Base-by-base conservation (phyloP, 495 filamentous ascomycete genomes). In the Penicillium longicatenatum region DNA sequence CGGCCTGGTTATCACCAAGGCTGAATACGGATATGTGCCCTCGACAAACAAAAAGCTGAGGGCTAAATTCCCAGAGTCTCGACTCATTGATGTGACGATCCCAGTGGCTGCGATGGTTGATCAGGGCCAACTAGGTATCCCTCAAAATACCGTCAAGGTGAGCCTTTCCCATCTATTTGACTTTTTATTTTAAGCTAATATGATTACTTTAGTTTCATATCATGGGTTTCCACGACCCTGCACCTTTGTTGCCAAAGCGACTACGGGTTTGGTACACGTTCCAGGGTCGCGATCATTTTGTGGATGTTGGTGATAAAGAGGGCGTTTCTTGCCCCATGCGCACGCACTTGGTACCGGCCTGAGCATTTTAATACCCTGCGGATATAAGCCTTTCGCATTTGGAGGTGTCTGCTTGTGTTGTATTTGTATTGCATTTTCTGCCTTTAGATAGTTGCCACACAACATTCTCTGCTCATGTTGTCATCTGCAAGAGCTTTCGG, bases 201-300 rank as follows among this genome's bases (percentile, higher is more conserved):
- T 29, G 19, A 12, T 41, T 63, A 22, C 39, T 50, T 17, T 66
- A 79, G 81, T 78, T 77, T 54, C 69, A 81, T 61, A 70, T 85
- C 16, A 61, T 82, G 6, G 83, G 83, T 3, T 85, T 85, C 65
- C 72, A 84, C 63, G 83, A 86, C 52, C 83, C 82, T 9, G 80
- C 79, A 11, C 83, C 84, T 11, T 66, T 79, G 24, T 63, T 73
- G 39, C 71, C 69, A 22, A 85, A 85, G 69, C 73, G 69, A 35
- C 60, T 86, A 62, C 77, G 71, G 61, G 73, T 86, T 26, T 78
- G 76, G 74, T 86, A 84, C 58, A 62, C 60, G 24, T 84, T 79
- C 61, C 67, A 74, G 56, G 80, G 77, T 4, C 75, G 66, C 47
- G 72, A 76, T 51, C 70, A 77, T 58, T 75, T 67, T 37, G 73